These are phyloP conservation scores for Clavaria fumosa DNA, from an alignment of 768 basidiomycete species.

Conservation along the genomic window DNA sequence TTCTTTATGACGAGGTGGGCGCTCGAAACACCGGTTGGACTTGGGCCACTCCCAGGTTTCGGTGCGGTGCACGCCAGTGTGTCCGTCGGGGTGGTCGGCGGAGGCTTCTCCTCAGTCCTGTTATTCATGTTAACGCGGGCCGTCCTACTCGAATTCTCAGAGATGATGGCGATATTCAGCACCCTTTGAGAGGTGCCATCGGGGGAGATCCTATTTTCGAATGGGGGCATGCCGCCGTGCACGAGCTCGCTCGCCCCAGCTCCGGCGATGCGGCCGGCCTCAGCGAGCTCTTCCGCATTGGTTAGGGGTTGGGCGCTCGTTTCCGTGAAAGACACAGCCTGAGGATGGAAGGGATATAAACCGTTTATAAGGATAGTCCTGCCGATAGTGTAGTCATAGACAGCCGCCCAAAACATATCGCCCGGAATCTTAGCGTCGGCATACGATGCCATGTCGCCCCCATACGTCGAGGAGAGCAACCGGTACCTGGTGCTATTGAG, in stretches of 20 bases:
- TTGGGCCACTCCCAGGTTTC: no score
- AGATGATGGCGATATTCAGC: slow-evolving; percentile 4
- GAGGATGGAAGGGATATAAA: slow-evolving; percentile 1
- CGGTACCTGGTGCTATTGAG: slow-evolving; percentile 2
- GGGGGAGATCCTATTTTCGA: slow-evolving; percentile 1
- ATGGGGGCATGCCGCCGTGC: background rate
- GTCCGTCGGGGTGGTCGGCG: no score
- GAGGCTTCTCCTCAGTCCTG: background rate
- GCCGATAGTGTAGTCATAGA: slow-evolving; percentile 5
- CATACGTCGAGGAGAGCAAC: slow-evolving; percentile 3
- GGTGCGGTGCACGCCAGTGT: no score
- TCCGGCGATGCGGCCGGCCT: slow-evolving; percentile 1
- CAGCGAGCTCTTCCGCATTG: slow-evolving; percentile 4
- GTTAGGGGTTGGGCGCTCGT: slow-evolving; percentile 1
- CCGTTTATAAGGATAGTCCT: slow-evolving; percentile 3
- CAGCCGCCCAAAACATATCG: slow-evolving; percentile 1
- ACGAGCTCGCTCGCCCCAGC: background rate
- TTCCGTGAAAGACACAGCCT: background rate
- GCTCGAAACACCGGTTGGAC: no score
- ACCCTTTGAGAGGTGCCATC: slow-evolving; percentile 4
- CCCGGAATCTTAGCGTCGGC: background rate
- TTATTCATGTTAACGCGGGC: slow-evolving; percentile 5
- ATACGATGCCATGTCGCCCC: background rate
- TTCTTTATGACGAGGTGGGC: slow-evolving; percentile 1
- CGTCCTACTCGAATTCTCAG: slow-evolving; percentile 1